Evolutionary conservation across 2,329 filamentous ascomycete genomes (phyloP).

Genomic region (Coccinonectria pachysandricola): DNA sequence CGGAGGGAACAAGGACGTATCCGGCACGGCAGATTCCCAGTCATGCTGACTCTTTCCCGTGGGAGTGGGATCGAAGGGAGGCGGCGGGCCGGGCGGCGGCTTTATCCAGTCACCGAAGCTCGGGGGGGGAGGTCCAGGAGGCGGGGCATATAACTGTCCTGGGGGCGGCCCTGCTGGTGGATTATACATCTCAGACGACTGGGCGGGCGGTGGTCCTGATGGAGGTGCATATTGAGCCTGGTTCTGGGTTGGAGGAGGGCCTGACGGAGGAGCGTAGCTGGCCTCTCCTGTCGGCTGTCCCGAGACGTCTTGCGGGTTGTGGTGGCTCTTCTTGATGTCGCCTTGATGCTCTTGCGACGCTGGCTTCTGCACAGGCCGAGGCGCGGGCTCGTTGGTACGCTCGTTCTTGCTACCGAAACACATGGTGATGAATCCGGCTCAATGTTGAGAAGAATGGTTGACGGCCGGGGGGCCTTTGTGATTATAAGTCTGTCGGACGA

Average conservation of each 20-base stretch:
- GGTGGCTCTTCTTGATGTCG: conserved; percentile 19
- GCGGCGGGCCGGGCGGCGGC: conserved; percentile 28
- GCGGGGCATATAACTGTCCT: conserved; percentile 16
- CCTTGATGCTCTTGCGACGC: conserved; percentile 16
- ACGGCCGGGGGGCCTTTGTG: too few species aligned
- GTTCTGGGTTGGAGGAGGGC: conserved; percentile 22
- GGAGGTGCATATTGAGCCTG: conserved; percentile 20
- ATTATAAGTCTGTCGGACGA: too few species aligned
- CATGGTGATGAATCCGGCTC: conserved; percentile 26
- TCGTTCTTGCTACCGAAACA: conserved; percentile 39
- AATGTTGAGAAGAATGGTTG: too few species aligned
- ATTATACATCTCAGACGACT: conserved; percentile 15
- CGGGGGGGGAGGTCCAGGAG: conserved; percentile 22
- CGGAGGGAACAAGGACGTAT: conserved; percentile 62
- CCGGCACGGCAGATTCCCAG: conserved; percentile 61
- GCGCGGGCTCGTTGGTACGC: conserved; percentile 26
- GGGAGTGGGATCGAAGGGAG: conserved; percentile 17
- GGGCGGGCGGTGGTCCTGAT: conserved; percentile 25
- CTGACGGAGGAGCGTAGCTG: conserved; percentile 18
- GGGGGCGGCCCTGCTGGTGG: conserved; percentile 28
- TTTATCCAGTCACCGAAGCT: conserved; percentile 17
- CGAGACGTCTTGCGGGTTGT: conserved; percentile 16
- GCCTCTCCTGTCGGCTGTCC: conserved; percentile 8
- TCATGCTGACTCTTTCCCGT: conserved; percentile 48
- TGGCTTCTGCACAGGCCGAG: conserved; percentile 28